Percentiles rank a stretch among this genome's conserved stretches.
These are phyloP conservation scores for Boletus coccyginus DNA, from an alignment of 768 basidiomycete genomes.

Conservation along the genomic window DNA sequence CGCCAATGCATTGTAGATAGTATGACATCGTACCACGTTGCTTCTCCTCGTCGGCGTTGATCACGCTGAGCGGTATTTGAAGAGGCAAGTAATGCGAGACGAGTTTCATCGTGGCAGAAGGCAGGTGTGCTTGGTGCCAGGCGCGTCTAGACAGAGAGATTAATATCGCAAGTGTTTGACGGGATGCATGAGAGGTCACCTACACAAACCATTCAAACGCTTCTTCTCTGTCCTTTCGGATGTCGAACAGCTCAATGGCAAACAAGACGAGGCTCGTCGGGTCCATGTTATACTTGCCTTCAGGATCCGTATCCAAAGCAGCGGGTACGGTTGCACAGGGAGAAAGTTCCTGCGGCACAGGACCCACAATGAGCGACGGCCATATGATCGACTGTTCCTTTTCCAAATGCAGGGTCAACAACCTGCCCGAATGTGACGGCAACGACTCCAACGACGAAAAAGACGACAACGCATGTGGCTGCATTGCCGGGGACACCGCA, in stretches of 20 bases:
- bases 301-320: constrained; percentile 47
- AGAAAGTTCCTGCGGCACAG: constrained; percentile 61
- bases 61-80: constrained; percentile 39
- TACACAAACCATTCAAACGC: constrained; percentile 83
- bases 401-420: constrained; percentile 77
- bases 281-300: constrained; percentile 81
- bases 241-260: constrained; percentile 70
- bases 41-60: constrained; percentile 36
- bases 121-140: constrained; percentile 75
- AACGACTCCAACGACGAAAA: constrained; percentile 77
- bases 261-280: constrained; percentile 75
- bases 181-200: constrained; percentile 27
- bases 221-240: constrained; percentile 69
- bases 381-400: constrained; percentile 79
- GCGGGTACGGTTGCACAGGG: constrained; percentile 50
- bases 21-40: constrained; percentile 56
- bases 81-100: constrained; percentile 71
- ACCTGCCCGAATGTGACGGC: constrained; percentile 56
- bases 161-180: background rate
- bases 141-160: constrained; percentile 53
- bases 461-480: constrained; percentile 59
- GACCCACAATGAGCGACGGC: constrained; percentile 75
- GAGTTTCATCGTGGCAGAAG: constrained; percentile 75
- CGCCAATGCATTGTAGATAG: constrained; percentile 66
- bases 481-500: constrained; percentile 55